These are phyloP conservation scores for Cryptococcus hybrid DNA, from an alignment of 1,284 basidiomycete species.

Conservation along the genomic window DNA sequence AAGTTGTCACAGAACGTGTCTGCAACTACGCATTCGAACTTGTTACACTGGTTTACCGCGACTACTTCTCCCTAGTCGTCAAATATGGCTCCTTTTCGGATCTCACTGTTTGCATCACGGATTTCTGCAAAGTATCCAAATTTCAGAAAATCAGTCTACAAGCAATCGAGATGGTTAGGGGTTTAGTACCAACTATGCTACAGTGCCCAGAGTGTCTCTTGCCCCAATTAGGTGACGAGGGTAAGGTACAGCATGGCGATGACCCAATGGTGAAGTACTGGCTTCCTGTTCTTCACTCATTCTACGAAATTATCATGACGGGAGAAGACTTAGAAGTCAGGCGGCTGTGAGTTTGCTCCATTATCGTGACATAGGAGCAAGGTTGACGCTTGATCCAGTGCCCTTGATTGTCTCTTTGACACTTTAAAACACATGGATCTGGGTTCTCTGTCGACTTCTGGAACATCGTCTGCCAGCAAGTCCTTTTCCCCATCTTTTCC, in stretches of 20 bases:
- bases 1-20: constrained; percentile 92
- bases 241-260: constrained; percentile 52
- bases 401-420: constrained; percentile 91
- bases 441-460: constrained; percentile 92
- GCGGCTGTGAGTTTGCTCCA: constrained; percentile 65
- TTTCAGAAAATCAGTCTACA: constrained; percentile 97
- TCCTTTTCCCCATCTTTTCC: constrained; percentile 98
- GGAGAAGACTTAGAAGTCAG: constrained; percentile 98
- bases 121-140: constrained; percentile 98
- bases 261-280: constrained; percentile 93
- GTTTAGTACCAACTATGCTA: constrained; percentile 88
- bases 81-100: constrained; percentile 93
- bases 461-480: constrained; percentile 95
- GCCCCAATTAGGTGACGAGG: constrained; percentile 16
- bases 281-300: constrained; percentile 94
- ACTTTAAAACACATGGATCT: constrained; percentile 84
- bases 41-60: constrained; percentile 83
- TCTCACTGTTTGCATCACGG: constrained; percentile 93
- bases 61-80: constrained; percentile 89
- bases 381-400: constrained; percentile 55
- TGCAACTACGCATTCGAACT: constrained; percentile 95
- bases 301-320: constrained; percentile 99
- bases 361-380: background rate
- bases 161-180: constrained; percentile 94
- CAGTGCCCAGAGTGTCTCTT: constrained; percentile 77